Base-by-base conservation (phyloP, 495 filamentous ascomycete genomes). In the Hypomontagnella submonticulosa region DNA sequence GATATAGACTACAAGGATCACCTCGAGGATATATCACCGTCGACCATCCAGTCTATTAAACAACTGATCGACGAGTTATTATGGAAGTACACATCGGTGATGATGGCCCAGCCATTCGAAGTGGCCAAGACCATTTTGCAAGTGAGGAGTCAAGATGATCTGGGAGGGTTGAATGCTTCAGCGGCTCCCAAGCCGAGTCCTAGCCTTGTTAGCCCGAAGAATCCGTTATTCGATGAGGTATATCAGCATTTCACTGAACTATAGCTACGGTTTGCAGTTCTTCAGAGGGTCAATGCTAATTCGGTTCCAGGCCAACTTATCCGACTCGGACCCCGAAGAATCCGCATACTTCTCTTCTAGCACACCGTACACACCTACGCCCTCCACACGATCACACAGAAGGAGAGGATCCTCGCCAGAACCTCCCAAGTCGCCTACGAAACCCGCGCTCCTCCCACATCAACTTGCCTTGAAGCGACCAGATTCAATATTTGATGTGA, bases 81-180 rank as follows among this genome's bases (percentile, higher is more conserved):
- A 73, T 91, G 92, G 82, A 93, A 92, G 70, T 99, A 99, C 75
- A 87, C 85, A 30, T 88, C 87, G 61, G 85, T 95, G 13, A 72
- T 97, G 65, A 85, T 96, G 63, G 87, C 91, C n/a, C 95, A 98
- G 74, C 95, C 95, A 16, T 97, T 98, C 74, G 93, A 97, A 77
- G 92, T 97, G 57, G 92, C 94, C 68, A 98, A 97, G 85, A 96
- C 86, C 3, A 83, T 98, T 47, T 75, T 98, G 70, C 95, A 99
- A 77, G 88, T 92, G 38, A 87, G 89, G 72, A 75, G 49, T 34
- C 83, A 85, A 65, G 81, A 79, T 58, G 80, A 83, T 44, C 18
- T 76, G 4, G 80, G 78, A 9, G 75, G 77, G 1, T 61, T 79
- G 16, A 63, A 69, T 33, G 57, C 66, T 27, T 66, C 71, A 1